Evolutionary conservation across 2,329 filamentous ascomycete genomes (phyloP), one percentile per base, ranked within the genome.

Genomic region (Calcarisporium arbuscula): DNA sequence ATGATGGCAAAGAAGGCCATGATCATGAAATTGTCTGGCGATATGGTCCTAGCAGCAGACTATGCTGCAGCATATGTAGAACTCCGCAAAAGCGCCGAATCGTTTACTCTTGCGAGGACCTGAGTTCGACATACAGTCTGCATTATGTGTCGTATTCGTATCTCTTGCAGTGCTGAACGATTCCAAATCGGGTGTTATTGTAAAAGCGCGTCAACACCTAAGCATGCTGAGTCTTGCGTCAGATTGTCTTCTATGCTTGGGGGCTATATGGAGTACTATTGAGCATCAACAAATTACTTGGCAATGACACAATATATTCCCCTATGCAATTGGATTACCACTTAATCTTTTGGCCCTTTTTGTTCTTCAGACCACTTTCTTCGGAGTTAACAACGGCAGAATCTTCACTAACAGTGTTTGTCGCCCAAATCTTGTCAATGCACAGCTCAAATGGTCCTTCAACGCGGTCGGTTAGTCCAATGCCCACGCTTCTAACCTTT

Each of bases 361-460:
- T 54, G 20, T 62, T 64, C 44, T 52, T 60, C 17, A 65, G 35
- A 27, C 51, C 50, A 16, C 54, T 52, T 6, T 45, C 43, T 3
- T 50, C 50, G 20, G 18, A 35, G 28, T 41, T 41, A 20, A 36
- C 37, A 8, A 40, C 39, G 8, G 42, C 38, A 18, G 46, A 51
- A 4, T 37, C 43, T 9, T 54, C 58, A 0, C 39, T 42, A 3
- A 45, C 35, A 19, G 60, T 40, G 31, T 95, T 95, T 1, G 89
- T 95, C 1, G 90, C 89, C 87, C 90, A 98, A 14, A 95, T 78
- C 41, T 78, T 76, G 52, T 89, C 83, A 34, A 98, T 81, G 41
- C 78, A 82, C 25, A 98, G 67, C 58, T 94, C 85, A 60, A 90
- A 98, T 1, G 86, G 84, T 0, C 90, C 92, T 6, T 87, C 83